Base-by-base conservation (phyloP, 768 basidiomycete genomes). In the Pleurotus salmoneostramineus region DNA sequence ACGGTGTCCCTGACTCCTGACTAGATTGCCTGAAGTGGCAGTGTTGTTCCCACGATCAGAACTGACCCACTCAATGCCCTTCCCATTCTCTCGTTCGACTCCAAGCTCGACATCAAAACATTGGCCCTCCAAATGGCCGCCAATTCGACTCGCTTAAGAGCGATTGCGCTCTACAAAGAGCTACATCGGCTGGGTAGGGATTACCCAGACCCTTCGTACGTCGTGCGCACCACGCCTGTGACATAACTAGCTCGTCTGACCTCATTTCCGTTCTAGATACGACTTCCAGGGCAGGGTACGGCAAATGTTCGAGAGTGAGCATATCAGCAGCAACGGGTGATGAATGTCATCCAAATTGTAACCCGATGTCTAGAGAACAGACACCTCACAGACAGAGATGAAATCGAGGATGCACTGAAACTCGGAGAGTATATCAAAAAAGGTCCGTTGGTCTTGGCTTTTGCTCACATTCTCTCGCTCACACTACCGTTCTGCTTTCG, bases 361-460 rank as follows among this genome's bases (percentile, higher is more conserved):
- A 40, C 37, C 37, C 37, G 58, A 11, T 15, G 44, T 48, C 5
- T 64, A 92, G 91, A 88, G 71, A 89, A 92, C 64, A 80, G 80
- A 58, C 63, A 77, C 63, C 71, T 93, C 61, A 84, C 79, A 14
- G 82, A 89, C 63, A 76, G 77, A 59, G 77, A 82, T 15, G 89
- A 93, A 60, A 89, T 93, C 55, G 88, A 93, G 72, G 83, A 79
- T 58, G 90, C 91, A 0, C 72, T 93, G 58, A 80, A 78, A 58
- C 71, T 93, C 33, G 89, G 85, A 10, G 91, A 93, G 68, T 93
- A 91, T 63, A 93, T 94, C 71, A 91, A 87, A 73, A 89, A 90
- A 65, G 92, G 92, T 89, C 64, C 60, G 81, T 44, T 12, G 42
- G 15, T 54, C 11, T 48, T 32, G 42, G 52, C 10, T 54, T 57